Evolutionary conservation across 2,329 filamentous ascomycete species (phyloP).

Genomic region (Ophiocordyceps camponoti-floridani): DNA sequence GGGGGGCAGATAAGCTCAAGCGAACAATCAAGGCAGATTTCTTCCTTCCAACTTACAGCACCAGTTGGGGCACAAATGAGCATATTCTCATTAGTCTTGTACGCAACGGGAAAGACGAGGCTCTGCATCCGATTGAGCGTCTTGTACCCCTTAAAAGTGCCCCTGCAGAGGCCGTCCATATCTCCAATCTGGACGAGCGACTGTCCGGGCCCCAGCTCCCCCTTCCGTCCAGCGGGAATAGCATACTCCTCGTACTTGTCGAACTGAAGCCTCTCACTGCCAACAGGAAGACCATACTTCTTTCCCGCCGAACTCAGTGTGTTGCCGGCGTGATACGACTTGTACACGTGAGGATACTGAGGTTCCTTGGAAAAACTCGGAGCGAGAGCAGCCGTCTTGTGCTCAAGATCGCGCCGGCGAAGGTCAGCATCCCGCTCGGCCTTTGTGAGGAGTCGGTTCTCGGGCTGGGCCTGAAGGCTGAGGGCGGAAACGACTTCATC

Average conservation of each 20-base stretch:
- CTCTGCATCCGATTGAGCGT: slow-evolving; percentile 95
- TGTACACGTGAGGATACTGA: slow-evolving; percentile 89
- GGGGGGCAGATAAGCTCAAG: background rate
- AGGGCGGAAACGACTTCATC: slow-evolving; percentile 41
- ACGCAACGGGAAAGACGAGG: slow-evolving; percentile 84
- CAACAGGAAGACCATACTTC: slow-evolving; percentile 66
- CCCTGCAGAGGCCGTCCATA: slow-evolving; percentile 73
- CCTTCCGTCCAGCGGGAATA: slow-evolving; percentile 69
- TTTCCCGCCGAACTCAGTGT: slow-evolving; percentile 62
- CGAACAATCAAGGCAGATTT: background rate
- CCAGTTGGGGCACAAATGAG: slow-evolving; percentile 94
- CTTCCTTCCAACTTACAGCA: slow-evolving; percentile 36
- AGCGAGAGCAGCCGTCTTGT: slow-evolving; percentile 60
- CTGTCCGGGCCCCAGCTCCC: slow-evolving; percentile 52
- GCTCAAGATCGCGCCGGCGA: slow-evolving; percentile 56
- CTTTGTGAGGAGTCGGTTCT: slow-evolving; percentile 46
- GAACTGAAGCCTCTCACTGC: slow-evolving; percentile 50
- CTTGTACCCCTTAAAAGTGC: slow-evolving; percentile 92
- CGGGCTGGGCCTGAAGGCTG: slow-evolving; percentile 15
- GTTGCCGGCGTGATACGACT: slow-evolving; percentile 67
- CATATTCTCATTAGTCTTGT: slow-evolving; percentile 96
- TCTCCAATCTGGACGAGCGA: slow-evolving; percentile 63
- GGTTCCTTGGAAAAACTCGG: slow-evolving; percentile 54
- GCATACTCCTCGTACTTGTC: slow-evolving; percentile 78
- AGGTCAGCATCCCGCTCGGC: slow-evolving; percentile 66